A percentile compares a stretch with the other conserved stretches of the same genome.
phyloP scores from a whole-genome alignment of 371 early-diverging fungal genomes.

The Rhizopus microsporus region DNA sequence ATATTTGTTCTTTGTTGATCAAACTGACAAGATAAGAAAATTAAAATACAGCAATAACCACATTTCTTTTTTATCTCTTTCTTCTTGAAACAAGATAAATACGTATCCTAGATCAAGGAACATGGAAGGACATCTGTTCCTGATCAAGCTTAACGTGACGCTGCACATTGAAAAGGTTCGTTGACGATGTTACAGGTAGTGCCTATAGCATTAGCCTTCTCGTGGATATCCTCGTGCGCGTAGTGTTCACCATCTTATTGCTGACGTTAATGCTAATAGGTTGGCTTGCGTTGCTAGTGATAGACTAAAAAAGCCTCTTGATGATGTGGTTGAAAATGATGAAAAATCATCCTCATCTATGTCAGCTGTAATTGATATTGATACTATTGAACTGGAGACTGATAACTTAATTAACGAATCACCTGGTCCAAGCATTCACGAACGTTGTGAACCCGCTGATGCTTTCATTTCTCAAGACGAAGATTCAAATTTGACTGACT shows the following conservation, averaged over 20 bases:
- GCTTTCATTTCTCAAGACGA: slow-evolving; percentile 4
- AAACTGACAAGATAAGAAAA: no score
- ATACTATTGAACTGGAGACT: background rate
- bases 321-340: slow-evolving; percentile 6
- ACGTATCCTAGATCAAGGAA: no score
- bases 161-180: no score
- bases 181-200: no score
- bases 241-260: background rate
- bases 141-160: no score
- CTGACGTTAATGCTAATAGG: background rate
- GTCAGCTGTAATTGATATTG: background rate
- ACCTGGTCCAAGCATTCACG: slow-evolving; percentile 5
- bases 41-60: no score
- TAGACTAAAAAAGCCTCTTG: slow-evolving; percentile 6
- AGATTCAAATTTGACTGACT: slow-evolving; percentile 3
- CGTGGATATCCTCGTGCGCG: no score
- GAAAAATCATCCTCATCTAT: slow-evolving; percentile 6
- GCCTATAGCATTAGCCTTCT: no score
- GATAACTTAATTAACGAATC: slow-evolving; percentile 3
- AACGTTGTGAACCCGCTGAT: slow-evolving; percentile 2
- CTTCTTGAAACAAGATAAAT: no score
- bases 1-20: no score
- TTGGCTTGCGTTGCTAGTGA: slow-evolving; percentile 6
- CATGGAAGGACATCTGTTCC: no score
- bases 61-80: no score